phyloP scores from a whole-genome alignment of 306 rosid species.

The Lupinus albus region DNA sequence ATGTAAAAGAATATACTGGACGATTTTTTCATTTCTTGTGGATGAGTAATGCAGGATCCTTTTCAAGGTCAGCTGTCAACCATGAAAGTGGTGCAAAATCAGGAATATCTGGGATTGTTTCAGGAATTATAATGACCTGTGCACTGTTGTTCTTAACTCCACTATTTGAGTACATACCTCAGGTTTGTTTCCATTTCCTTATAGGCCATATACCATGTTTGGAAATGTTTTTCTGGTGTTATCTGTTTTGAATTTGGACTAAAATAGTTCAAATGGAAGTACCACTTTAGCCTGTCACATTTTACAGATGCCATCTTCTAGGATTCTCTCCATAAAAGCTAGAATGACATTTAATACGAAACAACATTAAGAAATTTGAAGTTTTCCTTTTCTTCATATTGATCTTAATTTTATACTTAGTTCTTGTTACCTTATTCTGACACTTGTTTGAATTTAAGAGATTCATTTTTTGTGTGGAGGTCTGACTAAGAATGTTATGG shows the following conservation, averaged over 20 bases:
- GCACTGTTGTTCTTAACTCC: conserved; percentile 88
- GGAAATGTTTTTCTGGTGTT: conserved; percentile 19
- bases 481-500: conserved; percentile 51
- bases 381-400: background rate
- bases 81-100: conserved; percentile 97
- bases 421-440: background rate
- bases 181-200: conserved; percentile 60
- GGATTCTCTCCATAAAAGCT: conserved; percentile 28
- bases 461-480: conserved; percentile 30
- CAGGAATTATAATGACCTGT: conserved; percentile 74
- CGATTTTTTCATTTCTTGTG: conserved; percentile 35
- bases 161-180: conserved; percentile 85
- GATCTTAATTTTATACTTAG: background rate
- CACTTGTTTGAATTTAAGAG: conserved; percentile 11
- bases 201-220: conserved; percentile 15
- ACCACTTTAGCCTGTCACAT: conserved; percentile 35
- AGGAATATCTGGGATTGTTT: conserved; percentile 78
- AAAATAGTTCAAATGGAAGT: conserved; percentile 17
- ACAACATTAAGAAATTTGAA: conserved; percentile 20
- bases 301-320: background rate
- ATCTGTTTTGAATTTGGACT: background rate
- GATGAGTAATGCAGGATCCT: conserved; percentile 68
- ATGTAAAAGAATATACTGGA: conserved; percentile 14
- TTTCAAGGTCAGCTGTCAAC: conserved; percentile 97
- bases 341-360: background rate